Conservation (phyloP, 2,329 filamentous ascomycete genomes). For the Neofusicoccum sp. region DNA sequence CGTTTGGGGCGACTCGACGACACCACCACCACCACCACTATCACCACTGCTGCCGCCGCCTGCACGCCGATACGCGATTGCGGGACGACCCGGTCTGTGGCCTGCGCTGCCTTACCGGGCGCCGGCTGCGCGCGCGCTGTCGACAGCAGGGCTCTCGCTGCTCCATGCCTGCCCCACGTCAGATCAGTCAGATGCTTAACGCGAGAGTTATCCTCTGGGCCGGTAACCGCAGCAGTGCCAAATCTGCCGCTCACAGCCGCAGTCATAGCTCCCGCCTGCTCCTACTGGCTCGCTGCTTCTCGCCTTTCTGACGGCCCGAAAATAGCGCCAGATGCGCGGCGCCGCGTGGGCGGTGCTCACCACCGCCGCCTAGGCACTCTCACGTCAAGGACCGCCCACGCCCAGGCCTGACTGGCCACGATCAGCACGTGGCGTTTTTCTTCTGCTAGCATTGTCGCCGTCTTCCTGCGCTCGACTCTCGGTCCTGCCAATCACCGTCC, state of each 20-base stretch:
- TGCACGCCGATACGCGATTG: neutral
- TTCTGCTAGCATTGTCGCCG: neutral
- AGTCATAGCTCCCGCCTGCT: neutral
- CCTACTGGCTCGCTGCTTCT: neutral
- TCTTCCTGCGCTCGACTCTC: neutral
- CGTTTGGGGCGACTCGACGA: too few species aligned
- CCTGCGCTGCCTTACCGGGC: neutral
- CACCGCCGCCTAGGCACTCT: neutral
- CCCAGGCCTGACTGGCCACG: neutral
- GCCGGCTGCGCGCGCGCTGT: neutral
- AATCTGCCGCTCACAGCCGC: neutral
- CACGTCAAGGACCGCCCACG: neutral
- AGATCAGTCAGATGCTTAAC: slow-evolving; percentile 16
- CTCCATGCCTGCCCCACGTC: neutral
- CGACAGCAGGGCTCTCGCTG: neutral
- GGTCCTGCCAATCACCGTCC: neutral
- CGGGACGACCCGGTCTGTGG: slow-evolving; percentile 13
- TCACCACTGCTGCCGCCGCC: neutral
- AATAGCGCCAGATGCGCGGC: neutral
- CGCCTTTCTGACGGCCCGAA: neutral
- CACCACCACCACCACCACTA: too few species aligned
- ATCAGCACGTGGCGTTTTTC: neutral
- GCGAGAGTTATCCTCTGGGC: neutral
- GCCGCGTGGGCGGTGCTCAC: neutral
- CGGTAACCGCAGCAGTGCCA: neutral